Percentiles rank a stretch among this genome's conserved stretches.
Evolutionary conservation across 2,329 filamentous ascomycete genomes (phyloP).

Genomic region (Shiraia bambusicola): DNA sequence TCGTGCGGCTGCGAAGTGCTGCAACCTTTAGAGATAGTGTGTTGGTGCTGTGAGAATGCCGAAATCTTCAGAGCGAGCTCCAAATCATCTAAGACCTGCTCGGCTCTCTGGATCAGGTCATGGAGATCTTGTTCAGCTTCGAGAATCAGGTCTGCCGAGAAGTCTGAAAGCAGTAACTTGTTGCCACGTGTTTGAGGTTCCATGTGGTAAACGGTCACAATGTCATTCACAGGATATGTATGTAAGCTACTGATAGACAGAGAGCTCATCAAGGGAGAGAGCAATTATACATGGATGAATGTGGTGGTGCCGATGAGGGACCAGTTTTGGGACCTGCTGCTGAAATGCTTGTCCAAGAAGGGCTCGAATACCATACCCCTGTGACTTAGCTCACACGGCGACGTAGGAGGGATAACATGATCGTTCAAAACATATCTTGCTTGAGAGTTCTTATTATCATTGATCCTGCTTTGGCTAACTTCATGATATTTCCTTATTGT

Average conservation of each 20-base stretch:
- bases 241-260: slow-evolving; percentile 11
- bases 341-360: slow-evolving; percentile 13
- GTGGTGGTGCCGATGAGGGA: slow-evolving; percentile 10
- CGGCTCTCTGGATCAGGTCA: slow-evolving; percentile 14
- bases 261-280: slow-evolving; percentile 9
- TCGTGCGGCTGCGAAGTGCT: slow-evolving; percentile 14
- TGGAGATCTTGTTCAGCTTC: slow-evolving; percentile 17
- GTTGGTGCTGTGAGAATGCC: slow-evolving; percentile 15
- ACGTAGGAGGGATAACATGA: slow-evolving; percentile 6
- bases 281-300: slow-evolving; percentile 18
- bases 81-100: slow-evolving; percentile 17
- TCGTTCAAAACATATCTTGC: slow-evolving; percentile 11
- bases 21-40: slow-evolving; percentile 16
- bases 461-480: slow-evolving; percentile 13
- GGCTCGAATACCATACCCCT: slow-evolving; percentile 9
- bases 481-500: slow-evolving; percentile 13
- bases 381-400: slow-evolving; percentile 6
- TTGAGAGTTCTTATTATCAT: slow-evolving; percentile 15
- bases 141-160: slow-evolving; percentile 13
- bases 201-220: slow-evolving; percentile 13
- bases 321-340: slow-evolving; percentile 16
- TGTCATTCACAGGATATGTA: slow-evolving; percentile 11
- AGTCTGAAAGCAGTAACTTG: slow-evolving; percentile 15
- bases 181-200: slow-evolving; percentile 15
- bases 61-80: slow-evolving; percentile 17